A percentile compares a stretch with the other conserved stretches of the same genome.
Conservation (phyloP, 495 filamentous ascomycete species). For the Penicillium mononematosum region DNA sequence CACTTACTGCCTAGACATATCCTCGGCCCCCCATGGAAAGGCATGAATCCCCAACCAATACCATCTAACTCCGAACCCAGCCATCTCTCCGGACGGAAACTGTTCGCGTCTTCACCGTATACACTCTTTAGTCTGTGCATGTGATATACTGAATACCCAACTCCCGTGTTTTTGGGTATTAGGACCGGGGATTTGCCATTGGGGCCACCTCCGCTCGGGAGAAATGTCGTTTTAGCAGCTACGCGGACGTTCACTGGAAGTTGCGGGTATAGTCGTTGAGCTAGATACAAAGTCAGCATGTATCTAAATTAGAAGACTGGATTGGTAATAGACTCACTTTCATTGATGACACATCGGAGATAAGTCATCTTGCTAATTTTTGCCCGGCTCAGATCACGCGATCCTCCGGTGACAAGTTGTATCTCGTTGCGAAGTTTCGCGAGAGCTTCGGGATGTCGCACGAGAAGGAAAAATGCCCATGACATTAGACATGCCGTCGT, state of each 20-base stretch:
- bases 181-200: not conserved
- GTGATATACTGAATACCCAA: not conserved
- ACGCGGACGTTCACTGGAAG: not conserved
- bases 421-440: too few relatives aligned
- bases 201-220: not conserved
- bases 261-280: not conserved
- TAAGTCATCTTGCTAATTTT: too few relatives aligned
- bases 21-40: not conserved
- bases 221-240: not conserved
- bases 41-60: constrained; percentile 1
- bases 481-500: too few relatives aligned
- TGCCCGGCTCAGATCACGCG: too few relatives aligned
- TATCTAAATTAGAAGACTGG: too few relatives aligned
- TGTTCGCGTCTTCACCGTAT: not conserved
- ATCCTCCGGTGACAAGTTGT: too few relatives aligned
- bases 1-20: not conserved
- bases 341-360: too few relatives aligned
- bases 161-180: not conserved
- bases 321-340: too few relatives aligned
- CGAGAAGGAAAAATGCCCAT: too few relatives aligned
- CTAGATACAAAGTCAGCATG: not conserved
- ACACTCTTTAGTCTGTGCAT: not conserved
- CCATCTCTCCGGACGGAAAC: not conserved
- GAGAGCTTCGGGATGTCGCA: too few relatives aligned
- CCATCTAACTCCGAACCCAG: not conserved